A percentile compares a stretch with the other conserved stretches of the same genome.
Evolutionary conservation across 2,329 filamentous ascomycete species (phyloP).

Genomic region (Stemphylium vesicarium): DNA sequence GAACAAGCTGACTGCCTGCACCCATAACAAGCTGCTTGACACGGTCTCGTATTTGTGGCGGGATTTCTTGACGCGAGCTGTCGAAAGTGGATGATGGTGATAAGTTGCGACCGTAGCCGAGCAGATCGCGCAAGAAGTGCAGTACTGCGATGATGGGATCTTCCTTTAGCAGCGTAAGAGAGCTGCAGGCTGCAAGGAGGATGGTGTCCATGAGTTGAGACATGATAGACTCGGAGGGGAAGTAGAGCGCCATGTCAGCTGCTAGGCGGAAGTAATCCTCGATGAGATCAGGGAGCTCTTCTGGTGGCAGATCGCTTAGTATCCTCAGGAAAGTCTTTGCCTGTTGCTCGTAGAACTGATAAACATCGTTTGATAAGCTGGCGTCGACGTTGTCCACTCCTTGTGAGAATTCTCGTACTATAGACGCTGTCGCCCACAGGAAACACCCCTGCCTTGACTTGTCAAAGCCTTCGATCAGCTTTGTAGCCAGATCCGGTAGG

Average conservation of each 20-base stretch:
- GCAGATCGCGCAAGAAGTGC: conserved; percentile 88
- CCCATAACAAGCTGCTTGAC: conserved; percentile 74
- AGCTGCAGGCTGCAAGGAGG: conserved; percentile 84
- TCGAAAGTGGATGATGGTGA: conserved; percentile 66
- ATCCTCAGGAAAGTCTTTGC: conserved; percentile 87
- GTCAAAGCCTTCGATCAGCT: conserved; percentile 83
- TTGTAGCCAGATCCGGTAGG: conserved; percentile 83
- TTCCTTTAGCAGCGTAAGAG: conserved; percentile 85
- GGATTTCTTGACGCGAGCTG: conserved; percentile 64
- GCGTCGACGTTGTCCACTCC: conserved; percentile 84
- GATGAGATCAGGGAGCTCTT: conserved; percentile 81
- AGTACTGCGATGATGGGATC: conserved; percentile 90
- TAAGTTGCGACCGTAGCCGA: conserved; percentile 84
- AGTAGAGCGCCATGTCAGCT: conserved; percentile 91
- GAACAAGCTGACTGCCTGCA: conserved; percentile 79
- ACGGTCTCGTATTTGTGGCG: conserved; percentile 71
- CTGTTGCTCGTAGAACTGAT: conserved; percentile 93
- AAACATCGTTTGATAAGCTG: conserved; percentile 84
- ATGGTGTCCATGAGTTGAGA: conserved; percentile 82
- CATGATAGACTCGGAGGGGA: conserved; percentile 80
- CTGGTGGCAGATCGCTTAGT: conserved; percentile 80
- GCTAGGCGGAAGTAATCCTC: conserved; percentile 96
- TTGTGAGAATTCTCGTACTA: conserved; percentile 93
- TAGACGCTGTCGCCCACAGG: conserved; percentile 96
- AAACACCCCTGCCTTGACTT: conserved; percentile 92